phyloP scores from a whole-genome alignment of 1,139 yeast species.

The Starmera stellimalicola region DNA sequence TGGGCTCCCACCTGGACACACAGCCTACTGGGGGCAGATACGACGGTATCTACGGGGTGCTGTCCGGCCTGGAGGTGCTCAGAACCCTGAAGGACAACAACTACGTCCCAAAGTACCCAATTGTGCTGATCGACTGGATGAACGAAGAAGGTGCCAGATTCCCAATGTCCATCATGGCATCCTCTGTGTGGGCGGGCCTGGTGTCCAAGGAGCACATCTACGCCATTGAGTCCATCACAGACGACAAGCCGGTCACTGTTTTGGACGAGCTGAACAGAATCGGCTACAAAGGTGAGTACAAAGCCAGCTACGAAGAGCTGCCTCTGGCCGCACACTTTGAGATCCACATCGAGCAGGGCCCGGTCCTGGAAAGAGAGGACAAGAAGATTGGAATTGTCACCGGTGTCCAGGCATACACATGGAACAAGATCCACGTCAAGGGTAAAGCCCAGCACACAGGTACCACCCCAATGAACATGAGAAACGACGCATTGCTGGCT shows the following conservation, averaged over 20 bases:
- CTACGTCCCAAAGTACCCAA: constrained; percentile 51
- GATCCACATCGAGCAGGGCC: constrained; percentile 72
- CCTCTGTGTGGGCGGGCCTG: constrained; percentile 57
- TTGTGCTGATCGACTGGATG: constrained; percentile 61
- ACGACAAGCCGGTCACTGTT: constrained; percentile 40
- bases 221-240: constrained; percentile 42
- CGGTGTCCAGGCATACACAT: constrained; percentile 59
- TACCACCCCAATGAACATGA: constrained; percentile 56
- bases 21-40: constrained; percentile 77
- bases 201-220: constrained; percentile 39
- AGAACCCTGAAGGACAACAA: constrained; percentile 54
- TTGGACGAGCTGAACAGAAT: constrained; percentile 48
- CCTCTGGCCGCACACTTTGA: constrained; percentile 66
- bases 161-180: constrained; percentile 56
- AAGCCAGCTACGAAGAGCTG: constrained; percentile 37
- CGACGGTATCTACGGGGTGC: constrained; percentile 64
- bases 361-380: constrained; percentile 46
- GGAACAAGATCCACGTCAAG: constrained; percentile 44
- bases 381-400: constrained; percentile 55
- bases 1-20: constrained; percentile 69
- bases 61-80: constrained; percentile 56
- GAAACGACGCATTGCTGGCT: constrained; percentile 55
- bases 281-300: constrained; percentile 47
- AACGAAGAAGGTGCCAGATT: constrained; percentile 77
- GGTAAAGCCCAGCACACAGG: constrained; percentile 70